Percentiles rank a stretch among this genome's conserved stretches.
Evolutionary conservation across 306 rosid genomes (phyloP).

Genomic region (Hippophae rhamnoides): DNA sequence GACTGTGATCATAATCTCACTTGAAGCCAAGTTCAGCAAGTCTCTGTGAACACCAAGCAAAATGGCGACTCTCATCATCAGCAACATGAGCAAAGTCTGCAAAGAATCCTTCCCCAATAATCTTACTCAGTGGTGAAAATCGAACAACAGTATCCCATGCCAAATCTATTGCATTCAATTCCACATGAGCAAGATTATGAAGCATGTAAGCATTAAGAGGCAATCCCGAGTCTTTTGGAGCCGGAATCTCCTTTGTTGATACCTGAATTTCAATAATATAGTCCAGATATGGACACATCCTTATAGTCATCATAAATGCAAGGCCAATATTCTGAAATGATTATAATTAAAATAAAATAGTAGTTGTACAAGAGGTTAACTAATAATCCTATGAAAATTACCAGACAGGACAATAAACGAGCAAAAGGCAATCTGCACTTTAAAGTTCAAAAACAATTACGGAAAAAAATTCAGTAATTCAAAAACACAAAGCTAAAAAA

Average conservation of each 20-base stretch:
- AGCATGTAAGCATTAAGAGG: conserved; percentile 93
- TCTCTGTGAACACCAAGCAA: conserved; percentile 90
- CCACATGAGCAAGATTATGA: conserved; percentile 92
- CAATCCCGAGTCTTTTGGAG: conserved; percentile 74
- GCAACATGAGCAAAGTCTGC: conserved; percentile 94
- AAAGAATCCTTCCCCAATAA: conserved; percentile 80
- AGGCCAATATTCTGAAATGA: neutral
- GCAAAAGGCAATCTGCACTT: neutral
- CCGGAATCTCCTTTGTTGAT: conserved; percentile 73
- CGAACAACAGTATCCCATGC: conserved; percentile 97
- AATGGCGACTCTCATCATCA: conserved; percentile 93
- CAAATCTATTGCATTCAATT: conserved; percentile 91
- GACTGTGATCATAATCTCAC: conserved; percentile 36
- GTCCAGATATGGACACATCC: neutral
- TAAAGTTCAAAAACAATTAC: neutral
- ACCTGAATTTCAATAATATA: conserved; percentile 39
- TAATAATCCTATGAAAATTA: neutral
- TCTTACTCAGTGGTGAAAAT: conserved; percentile 57
- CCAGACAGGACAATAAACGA: neutral
- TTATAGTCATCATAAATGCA: neutral
- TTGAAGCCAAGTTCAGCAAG: conserved; percentile 92
- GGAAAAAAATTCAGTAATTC: neutral
- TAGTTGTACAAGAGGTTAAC: neutral
- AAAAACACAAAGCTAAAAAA: too few relatives aligned
- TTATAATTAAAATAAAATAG: too few relatives aligned